A percentile compares a stretch with the other conserved stretches of the same genome.
Conservation (phyloP, 768 basidiomycete genomes). For the Mycena leptocephala region DNA sequence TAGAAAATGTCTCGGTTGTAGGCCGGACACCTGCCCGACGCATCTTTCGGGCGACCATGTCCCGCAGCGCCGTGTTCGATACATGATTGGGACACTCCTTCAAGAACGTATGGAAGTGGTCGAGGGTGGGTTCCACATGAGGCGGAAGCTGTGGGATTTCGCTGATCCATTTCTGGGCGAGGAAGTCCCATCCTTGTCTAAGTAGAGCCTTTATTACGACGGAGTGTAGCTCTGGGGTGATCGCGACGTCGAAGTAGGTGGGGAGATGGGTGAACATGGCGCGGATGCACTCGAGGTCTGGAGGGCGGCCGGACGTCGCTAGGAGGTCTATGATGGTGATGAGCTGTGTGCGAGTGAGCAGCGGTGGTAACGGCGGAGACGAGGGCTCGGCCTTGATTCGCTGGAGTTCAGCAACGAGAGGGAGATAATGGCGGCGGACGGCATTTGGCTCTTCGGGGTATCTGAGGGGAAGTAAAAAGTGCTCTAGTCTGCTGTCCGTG, state of each 20-base stretch:
- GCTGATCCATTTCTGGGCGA: conserved; percentile 66
- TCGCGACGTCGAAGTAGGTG: conserved; percentile 61
- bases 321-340: conserved; percentile 61
- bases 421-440: conserved; percentile 57
- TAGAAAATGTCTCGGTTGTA: conserved; percentile 62
- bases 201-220: conserved; percentile 67
- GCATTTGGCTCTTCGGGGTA: conserved; percentile 44
- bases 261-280: conserved; percentile 68
- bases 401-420: conserved; percentile 47
- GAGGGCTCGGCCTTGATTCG: conserved; percentile 40
- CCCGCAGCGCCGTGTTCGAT: conserved; percentile 52
- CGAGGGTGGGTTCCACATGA: conserved; percentile 60
- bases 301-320: conserved; percentile 65
- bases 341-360: conserved; percentile 52
- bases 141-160: conserved; percentile 70
- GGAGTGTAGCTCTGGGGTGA: conserved; percentile 65
- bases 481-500: conserved; percentile 34
- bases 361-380: conserved; percentile 41
- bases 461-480: conserved; percentile 38
- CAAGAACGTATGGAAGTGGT: conserved; percentile 72
- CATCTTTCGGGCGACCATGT: conserved; percentile 54
- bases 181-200: conserved; percentile 58
- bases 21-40: conserved; percentile 48
- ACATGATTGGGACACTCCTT: conserved; percentile 53
- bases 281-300: conserved; percentile 70